Base-by-base conservation (phyloP, 441 rosid species). In the Brassica balearica region DNA sequence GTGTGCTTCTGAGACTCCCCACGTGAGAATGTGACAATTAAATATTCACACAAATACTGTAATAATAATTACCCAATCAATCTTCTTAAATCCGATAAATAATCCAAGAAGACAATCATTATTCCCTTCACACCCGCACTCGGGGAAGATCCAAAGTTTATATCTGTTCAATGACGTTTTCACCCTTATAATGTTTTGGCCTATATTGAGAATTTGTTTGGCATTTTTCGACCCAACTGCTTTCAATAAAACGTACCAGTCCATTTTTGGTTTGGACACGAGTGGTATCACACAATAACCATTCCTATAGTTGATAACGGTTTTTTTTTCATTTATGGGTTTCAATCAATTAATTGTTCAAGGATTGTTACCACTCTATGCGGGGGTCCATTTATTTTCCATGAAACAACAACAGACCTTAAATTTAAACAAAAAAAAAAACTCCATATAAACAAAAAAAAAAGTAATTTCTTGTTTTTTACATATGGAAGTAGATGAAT, bases 1-100 rank as follows among this genome's bases (percentile, higher is more conserved):
- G 77, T 67, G 81, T 73, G 81, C 64, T 66, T 73, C 77, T 78
- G 82, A 71, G 56, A 76, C 59, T 77, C 81, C 81, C 29, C 81
- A 78, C 81, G 81, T 78, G 81, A 72, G 73, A 71, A 56, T 77
- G 61, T 77, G 72, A 77, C 73, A 32, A 65, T 36, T 58, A 27
- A 23, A 55, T 69, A 53, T 11, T 64, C 14, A 56, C 61, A 20
- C 11, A 1, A 1, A 4, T 48, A 17, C 27, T 25, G 27, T 25
- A 25, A 53, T 23, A 60, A 17, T 71, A 72, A 72, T 78, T 65
- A 59, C 68, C 60, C 73, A 78, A 72, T 77, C 76, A 78, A 72
- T 77, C 76, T 71, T 65, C 17, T 58, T 60, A 38, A 60, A 77
- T 62, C 65, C 9, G 25, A 32, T 70, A 53, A 62, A 36, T 12